Evolutionary conservation across 495 filamentous ascomycete species (phyloP).

Genomic region (Penicillium desertorum): DNA sequence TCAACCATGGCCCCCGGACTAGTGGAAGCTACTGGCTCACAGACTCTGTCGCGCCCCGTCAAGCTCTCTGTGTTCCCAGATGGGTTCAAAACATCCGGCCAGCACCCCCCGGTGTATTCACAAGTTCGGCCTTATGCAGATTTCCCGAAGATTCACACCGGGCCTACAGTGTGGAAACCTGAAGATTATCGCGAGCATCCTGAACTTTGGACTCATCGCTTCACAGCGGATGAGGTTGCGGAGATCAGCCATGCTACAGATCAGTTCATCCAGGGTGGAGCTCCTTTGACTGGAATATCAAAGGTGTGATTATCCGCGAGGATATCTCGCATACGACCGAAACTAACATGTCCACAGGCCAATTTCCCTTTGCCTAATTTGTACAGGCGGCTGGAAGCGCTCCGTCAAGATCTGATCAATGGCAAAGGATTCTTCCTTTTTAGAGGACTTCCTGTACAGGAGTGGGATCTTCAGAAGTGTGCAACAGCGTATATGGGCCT

Average conservation of each 20-base stretch:
- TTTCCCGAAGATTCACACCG: constrained; percentile 73
- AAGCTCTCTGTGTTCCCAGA: constrained; percentile 49
- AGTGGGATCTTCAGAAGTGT: constrained; percentile 78
- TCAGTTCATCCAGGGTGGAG: constrained; percentile 59
- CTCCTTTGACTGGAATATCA: constrained; percentile 71
- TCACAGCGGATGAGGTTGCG: constrained; percentile 62
- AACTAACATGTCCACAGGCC: constrained; percentile 16
- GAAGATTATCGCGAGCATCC: constrained; percentile 69
- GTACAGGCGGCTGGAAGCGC: constrained; percentile 47
- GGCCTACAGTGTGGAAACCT: constrained; percentile 75
- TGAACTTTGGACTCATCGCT: constrained; percentile 74
- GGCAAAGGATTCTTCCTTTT: constrained; percentile 91
- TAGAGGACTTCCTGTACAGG: constrained; percentile 72
- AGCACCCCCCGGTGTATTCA: constrained; percentile 72
- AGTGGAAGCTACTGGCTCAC: constrained; percentile 9
- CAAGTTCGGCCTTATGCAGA: constrained; percentile 63
- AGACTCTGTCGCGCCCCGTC: constrained; percentile 11
- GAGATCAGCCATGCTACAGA: constrained; percentile 70
- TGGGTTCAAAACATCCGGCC: constrained; percentile 70
- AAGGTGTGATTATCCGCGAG: constrained; percentile 44
- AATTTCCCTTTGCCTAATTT: constrained; percentile 66
- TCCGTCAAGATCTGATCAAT: constrained; percentile 72
- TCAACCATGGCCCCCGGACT: constrained; percentile 22
- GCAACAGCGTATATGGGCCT: constrained; percentile 89
- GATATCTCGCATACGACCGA: neutral